phyloP scores from a whole-genome alignment of 2,329 filamentous ascomycete species.

The Xylariaceae sp. region DNA sequence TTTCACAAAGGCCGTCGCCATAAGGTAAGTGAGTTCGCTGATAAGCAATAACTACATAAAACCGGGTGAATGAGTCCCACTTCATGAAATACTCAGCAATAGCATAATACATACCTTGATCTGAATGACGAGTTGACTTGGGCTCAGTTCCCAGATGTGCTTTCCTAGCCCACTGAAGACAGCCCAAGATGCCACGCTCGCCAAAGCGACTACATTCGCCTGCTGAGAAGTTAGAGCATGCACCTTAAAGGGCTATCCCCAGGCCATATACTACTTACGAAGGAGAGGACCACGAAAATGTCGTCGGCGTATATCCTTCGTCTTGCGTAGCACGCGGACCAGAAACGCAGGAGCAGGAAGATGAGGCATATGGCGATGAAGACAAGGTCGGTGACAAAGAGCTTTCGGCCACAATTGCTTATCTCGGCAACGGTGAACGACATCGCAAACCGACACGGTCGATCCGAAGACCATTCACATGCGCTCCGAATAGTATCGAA shows the following conservation, averaged over 20 bases:
- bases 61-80: background rate
- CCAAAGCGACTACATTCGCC: slow-evolving; percentile 24
- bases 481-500: background rate
- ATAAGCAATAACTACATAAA: slow-evolving; percentile 28
- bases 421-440: background rate
- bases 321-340: slow-evolving; percentile 28
- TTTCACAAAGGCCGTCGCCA: slow-evolving; percentile 40
- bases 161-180: slow-evolving; percentile 36
- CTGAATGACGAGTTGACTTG: slow-evolving; percentile 1
- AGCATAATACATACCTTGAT: slow-evolving; percentile 25
- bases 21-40: slow-evolving; percentile 40
- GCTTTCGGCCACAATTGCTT: slow-evolving; percentile 8
- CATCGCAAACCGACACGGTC: slow-evolving; percentile 2
- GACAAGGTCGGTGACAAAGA: slow-evolving; percentile 31
- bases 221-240: background rate
- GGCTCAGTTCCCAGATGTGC: slow-evolving; percentile 23
- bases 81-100: slow-evolving; percentile 1
- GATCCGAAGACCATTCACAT: background rate
- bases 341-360: slow-evolving; percentile 33
- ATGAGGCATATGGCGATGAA: slow-evolving; percentile 27
- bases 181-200: slow-evolving; percentile 33
- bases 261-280: slow-evolving; percentile 28
- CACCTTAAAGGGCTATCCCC: background rate
- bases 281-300: slow-evolving; percentile 29
- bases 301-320: slow-evolving; percentile 35